These are phyloP conservation scores for Heritiera fomes DNA, from an alignment of 345 rosid genomes.

Conservation along the genomic window DNA sequence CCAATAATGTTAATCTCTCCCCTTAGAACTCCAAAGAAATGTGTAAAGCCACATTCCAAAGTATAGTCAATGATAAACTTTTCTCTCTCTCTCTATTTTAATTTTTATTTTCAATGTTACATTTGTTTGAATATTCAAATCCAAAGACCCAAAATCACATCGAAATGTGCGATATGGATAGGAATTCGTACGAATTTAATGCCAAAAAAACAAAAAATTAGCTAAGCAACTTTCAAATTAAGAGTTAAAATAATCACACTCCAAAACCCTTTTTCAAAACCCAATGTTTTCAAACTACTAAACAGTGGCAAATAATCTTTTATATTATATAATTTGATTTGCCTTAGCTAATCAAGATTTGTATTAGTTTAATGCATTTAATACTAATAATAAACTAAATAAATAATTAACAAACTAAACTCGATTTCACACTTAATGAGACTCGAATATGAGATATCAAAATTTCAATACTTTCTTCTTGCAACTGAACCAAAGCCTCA, in stretches of 20 bases:
- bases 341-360: background rate
- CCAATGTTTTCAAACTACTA: constrained; percentile 23
- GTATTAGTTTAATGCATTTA: constrained; percentile 2
- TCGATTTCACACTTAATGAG: no score
- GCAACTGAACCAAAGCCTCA: no score
- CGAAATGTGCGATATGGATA: background rate
- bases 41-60: background rate
- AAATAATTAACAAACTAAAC: no score
- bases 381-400: no score
- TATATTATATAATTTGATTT: no score
- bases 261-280: constrained; percentile 25
- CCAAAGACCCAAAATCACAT: constrained; percentile 7
- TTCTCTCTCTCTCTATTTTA: no score
- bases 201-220: constrained; percentile 1
- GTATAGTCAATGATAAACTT: constrained; percentile 18
- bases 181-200: constrained; percentile 17
- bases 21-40: background rate
- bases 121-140: constrained; percentile 8
- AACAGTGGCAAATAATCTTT: constrained; percentile 7
- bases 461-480: no score
- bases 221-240: constrained; percentile 17
- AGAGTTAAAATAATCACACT: constrained; percentile 13
- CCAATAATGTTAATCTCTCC: background rate
- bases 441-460: no score
- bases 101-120: no score